Percentiles rank a stretch among this genome's conserved stretches.
phyloP scores from a whole-genome alignment of 2,329 filamentous ascomycete species.

The Paracorniculantispora psalliotae region DNA sequence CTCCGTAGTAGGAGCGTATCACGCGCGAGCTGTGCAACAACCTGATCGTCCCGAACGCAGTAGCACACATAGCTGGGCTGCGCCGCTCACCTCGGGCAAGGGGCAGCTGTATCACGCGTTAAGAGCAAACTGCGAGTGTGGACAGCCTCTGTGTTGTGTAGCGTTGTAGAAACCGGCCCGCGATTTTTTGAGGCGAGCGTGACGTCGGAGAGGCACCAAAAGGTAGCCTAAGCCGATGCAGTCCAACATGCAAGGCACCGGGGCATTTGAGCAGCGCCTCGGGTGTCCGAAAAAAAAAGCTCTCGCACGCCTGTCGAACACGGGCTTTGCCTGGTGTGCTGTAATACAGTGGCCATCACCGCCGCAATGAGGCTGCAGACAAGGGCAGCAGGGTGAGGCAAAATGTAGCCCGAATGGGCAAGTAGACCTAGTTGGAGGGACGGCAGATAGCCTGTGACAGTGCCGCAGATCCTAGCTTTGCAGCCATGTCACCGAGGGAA shows the following conservation, averaged over 20 bases:
- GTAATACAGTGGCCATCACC: background rate
- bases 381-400: background rate
- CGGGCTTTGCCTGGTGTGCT: background rate
- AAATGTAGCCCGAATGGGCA: background rate
- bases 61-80: background rate
- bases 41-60: background rate
- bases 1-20: background rate
- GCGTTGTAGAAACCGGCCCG: background rate
- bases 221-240: background rate
- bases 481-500: constrained; percentile 9
- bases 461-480: background rate
- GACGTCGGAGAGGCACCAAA: background rate
- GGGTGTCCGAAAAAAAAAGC: background rate
- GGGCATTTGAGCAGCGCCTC: background rate
- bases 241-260: constrained; percentile 1
- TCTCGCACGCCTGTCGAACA: background rate
- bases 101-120: background rate
- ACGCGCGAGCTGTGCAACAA: background rate
- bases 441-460: constrained; percentile 1
- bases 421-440: background rate
- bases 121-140: background rate
- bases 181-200: background rate
- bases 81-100: background rate
- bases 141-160: background rate
- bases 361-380: background rate